These are phyloP conservation scores for Asterophora lycoperdoides DNA, from an alignment of 768 basidiomycete species.

Conservation along the genomic window DNA sequence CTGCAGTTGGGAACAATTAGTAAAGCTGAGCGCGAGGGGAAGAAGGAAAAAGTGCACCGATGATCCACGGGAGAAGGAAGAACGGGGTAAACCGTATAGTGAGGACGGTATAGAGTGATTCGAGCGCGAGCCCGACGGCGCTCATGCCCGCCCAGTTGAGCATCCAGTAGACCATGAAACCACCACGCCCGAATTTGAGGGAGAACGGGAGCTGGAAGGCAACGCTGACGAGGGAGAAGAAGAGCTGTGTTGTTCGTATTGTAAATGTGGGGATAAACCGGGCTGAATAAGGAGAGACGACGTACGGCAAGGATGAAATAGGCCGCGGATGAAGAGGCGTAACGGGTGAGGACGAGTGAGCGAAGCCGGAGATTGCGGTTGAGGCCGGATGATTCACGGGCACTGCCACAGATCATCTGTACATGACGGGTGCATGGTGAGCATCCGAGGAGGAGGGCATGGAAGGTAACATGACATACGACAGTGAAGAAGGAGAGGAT, in stretches of 20 bases:
- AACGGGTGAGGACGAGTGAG: conserved; percentile 36
- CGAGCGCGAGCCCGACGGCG: conserved; percentile 46
- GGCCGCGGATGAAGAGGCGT: conserved; percentile 32
- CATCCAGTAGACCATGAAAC: conserved; percentile 56
- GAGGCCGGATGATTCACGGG: conserved; percentile 34
- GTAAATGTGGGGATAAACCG: neutral
- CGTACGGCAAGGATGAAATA: conserved; percentile 40
- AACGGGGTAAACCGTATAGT: conserved; percentile 40
- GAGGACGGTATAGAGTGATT: conserved; percentile 46
- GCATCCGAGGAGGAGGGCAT: neutral
- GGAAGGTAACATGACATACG: conserved; percentile 6
- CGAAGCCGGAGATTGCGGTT: conserved; percentile 32
- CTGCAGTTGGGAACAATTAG: conserved; percentile 19
- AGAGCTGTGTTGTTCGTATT: conserved; percentile 23
- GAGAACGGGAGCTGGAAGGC: conserved; percentile 49
- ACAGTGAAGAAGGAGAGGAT: conserved; percentile 27
- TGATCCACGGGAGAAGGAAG: conserved; percentile 53
- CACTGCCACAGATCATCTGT: conserved; percentile 30
- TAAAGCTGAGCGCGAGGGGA: neutral
- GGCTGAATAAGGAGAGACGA: neutral
- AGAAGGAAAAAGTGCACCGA: conserved; percentile 29
- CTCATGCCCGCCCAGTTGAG: conserved; percentile 46
- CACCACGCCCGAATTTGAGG: conserved; percentile 36
- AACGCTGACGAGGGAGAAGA: conserved; percentile 43
- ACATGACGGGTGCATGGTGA: neutral